Evolutionary conservation across 352 stramenopile species (phyloP).

Genomic region (Phytophthora melonis): DNA sequence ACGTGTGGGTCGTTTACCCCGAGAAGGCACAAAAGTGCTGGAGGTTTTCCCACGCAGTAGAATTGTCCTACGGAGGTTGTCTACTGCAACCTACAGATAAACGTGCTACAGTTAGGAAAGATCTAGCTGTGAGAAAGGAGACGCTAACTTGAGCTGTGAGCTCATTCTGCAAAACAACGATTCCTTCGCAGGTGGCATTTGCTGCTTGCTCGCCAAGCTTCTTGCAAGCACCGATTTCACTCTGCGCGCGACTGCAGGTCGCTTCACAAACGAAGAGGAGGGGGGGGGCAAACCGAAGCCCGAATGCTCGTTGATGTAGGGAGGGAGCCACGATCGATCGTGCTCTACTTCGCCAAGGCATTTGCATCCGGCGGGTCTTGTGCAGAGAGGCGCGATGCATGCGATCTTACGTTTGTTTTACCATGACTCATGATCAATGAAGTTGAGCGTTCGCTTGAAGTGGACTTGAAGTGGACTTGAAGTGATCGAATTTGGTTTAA

Average conservation of each 20-base stretch:
- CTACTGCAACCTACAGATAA: conserved; percentile 1
- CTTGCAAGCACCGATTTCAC: neutral
- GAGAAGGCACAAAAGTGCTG: neutral
- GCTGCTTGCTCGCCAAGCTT: neutral
- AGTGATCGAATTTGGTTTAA: too few relatives aligned
- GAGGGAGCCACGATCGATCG: too few relatives aligned
- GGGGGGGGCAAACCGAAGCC: too few relatives aligned
- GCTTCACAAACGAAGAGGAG: too few relatives aligned
- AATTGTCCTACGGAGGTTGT: conserved; percentile 2
- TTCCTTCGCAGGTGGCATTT: neutral
- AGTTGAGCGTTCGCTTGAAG: too few relatives aligned
- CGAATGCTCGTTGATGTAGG: too few relatives aligned
- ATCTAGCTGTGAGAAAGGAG: conserved; percentile 1
- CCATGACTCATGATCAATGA: too few relatives aligned
- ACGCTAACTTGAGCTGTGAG: neutral
- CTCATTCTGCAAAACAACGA: neutral
- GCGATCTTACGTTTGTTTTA: too few relatives aligned
- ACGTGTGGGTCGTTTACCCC: neutral
- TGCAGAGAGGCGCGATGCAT: too few relatives aligned
- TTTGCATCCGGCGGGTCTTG: too few relatives aligned
- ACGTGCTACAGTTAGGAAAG: neutral
- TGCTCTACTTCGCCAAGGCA: too few relatives aligned
- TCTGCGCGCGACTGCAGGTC: neutral
- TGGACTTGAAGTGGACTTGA: too few relatives aligned
- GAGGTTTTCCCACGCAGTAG: neutral